Base-by-base conservation (phyloP, 2,329 filamentous ascomycete genomes). In the Ploettnerulaceae sp. region DNA sequence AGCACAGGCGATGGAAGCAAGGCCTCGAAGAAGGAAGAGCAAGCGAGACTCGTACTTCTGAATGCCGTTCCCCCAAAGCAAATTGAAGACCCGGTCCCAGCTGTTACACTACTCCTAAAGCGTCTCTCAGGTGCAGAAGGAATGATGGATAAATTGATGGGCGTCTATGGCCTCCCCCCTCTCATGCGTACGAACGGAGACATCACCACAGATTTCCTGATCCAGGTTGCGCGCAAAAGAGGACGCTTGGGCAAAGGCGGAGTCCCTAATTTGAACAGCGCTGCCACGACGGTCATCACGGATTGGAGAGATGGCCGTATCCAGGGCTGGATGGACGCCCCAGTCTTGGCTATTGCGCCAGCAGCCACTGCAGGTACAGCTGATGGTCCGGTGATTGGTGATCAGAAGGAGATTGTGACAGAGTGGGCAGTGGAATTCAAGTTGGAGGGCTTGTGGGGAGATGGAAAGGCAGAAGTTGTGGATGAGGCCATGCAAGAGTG, bases 221-320 rank as follows among this genome's bases (percentile, higher is more conserved):
- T 97, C 44, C 91, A 98, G 66, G 91, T 98, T 9, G 93, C 93
- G 4, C 80, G 93, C 61, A 96, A 95, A 73, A 79, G 93, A 51
- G 93, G 93, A 43, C 76, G 93, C 47, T 74, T 98, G 12, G 89
- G 91, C 40, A 84, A 86, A 57, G 90, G 91, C 15, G 93, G 93
- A 52, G 77, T 97, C 12, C 93, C 93, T 33, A 98, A 97, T 67
- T 68, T 97, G 49, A 75, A 81, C 57, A 82, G 86, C 44, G 91
- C 93, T 6, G 93, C 91, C 53, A 91, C 93, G 77, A 85, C 88
- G 0, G 90, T 98, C 46, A 81, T 98, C 48, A 93, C 82, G n/a
- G 93, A 98, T 71, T 95, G 93, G 88, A 80, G 93, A 57, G 91
- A 97, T 65, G 91, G 90, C 20, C 81, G 93, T 42, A 94, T 98